Evolutionary conservation across 805 yeast genomes (phyloP), one percentile per base, ranked within the genome.

Genomic region (Kazachstania africana): DNA sequence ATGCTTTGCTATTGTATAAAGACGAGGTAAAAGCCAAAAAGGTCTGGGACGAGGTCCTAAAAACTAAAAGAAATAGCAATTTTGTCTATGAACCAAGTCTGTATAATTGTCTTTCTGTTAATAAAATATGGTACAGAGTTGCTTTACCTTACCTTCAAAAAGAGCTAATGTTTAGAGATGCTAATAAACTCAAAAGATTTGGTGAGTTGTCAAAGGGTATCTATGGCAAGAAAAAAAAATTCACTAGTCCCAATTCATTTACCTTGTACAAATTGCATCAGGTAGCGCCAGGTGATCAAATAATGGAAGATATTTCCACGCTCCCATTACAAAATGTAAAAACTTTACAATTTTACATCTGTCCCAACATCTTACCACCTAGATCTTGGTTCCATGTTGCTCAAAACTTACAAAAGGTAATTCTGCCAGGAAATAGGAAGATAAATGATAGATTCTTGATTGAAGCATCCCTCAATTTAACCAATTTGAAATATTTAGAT

Each of bases 311-410:
- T 12, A 10, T 17, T 9, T n/a, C 18, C 10, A 12, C 19, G 19
- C n/a, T 32, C n/a, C 36, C 31, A 24, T 72, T 75, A 24, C 60
- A 66, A 3, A 58, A 64, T 26, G 50, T 84, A 27, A 63, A 66
- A 41, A 73, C 80, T 79, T 59, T 85, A 19, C 94, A 85, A 51
- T 64, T 84, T 44, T 83, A 79, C 56, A 78, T 87, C 47, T 84
- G 95, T 48, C 88, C 95, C 5, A 65, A 64, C 27, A 48, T 81
- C 19, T 45, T 66, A 6, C 94, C 94, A 4, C 59, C 74, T 0
- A 39, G 57, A 6, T 36, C 50, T 3, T 60, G 77, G 48, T 58
- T 75, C 27, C 39, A 60, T 2, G 65, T 66, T 4, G 44, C 60
- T 8, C 27, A 27, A 5, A 44, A 47, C 12, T 48, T 77, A 29